These are phyloP conservation scores for Claviceps sp. DNA, from an alignment of 2,329 filamentous ascomycete species.

Conservation along the genomic window DNA sequence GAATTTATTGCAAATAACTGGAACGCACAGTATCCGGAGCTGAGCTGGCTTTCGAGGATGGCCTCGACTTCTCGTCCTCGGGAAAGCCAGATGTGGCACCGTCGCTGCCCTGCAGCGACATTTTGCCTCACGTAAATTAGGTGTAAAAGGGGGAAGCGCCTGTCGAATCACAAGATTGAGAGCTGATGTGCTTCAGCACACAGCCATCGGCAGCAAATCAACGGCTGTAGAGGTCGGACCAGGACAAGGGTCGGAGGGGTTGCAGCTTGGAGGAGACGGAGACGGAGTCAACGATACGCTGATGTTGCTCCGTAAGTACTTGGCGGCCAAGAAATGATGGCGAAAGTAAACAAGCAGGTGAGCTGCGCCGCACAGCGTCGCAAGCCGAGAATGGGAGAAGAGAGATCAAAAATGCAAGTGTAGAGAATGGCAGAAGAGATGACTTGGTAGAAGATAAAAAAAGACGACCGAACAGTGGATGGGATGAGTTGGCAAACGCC, in stretches of 20 bases:
- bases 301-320: neutral
- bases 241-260: neutral
- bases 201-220: slow-evolving; percentile 6
- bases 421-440: slow-evolving; percentile 1
- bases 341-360: neutral
- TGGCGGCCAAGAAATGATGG: neutral
- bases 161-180: neutral
- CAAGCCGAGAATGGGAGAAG: neutral
- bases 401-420: slow-evolving; percentile 1
- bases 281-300: neutral
- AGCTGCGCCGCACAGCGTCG: slow-evolving; percentile 4
- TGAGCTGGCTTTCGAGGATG: slow-evolving; percentile 18
- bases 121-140: slow-evolving; percentile 11
- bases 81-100: slow-evolving; percentile 12
- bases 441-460: neutral
- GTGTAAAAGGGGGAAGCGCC: neutral
- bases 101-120: slow-evolving; percentile 22
- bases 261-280: neutral
- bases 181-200: slow-evolving; percentile 4
- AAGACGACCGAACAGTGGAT: neutral
- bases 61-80: slow-evolving; percentile 13
- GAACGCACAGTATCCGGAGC: slow-evolving; percentile 16
- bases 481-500: neutral
- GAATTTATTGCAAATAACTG: neutral
- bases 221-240: neutral